phyloP scores from a whole-genome alignment of 2,329 filamentous ascomycete species.

The Teratosphaeria gauchensis region DNA sequence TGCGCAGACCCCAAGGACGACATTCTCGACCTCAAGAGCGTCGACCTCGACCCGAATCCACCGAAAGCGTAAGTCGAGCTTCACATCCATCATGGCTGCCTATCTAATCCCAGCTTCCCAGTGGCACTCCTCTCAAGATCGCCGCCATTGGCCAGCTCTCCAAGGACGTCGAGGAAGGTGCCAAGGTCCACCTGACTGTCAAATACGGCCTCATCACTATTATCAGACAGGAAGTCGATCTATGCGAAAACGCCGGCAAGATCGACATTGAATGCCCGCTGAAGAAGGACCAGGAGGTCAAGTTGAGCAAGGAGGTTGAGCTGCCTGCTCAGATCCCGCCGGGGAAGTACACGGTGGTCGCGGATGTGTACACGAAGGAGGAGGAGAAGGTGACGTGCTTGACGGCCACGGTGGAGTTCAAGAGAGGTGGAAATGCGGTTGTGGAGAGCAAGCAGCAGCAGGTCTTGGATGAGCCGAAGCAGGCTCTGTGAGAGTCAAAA shows the following conservation, averaged over 20 bases:
- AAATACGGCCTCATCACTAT: slow-evolving; percentile 92
- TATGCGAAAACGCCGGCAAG: slow-evolving; percentile 82
- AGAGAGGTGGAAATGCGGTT: slow-evolving; percentile 23
- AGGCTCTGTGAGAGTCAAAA: slow-evolving; percentile 10
- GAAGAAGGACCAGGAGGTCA: slow-evolving; percentile 55
- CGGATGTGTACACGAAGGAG: slow-evolving; percentile 71
- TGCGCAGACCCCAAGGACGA: slow-evolving; percentile 62
- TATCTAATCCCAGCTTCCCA: slow-evolving; percentile 30
- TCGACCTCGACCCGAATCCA: slow-evolving; percentile 78
- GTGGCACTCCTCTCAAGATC: slow-evolving; percentile 69
- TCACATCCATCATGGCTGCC: neutral
- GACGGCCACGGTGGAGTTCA: slow-evolving; percentile 61
- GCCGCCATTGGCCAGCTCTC: slow-evolving; percentile 66
- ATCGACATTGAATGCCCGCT: slow-evolving; percentile 86
- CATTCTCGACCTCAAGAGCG: slow-evolving; percentile 64
- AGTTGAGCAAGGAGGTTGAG: slow-evolving; percentile 69
- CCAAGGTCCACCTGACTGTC: slow-evolving; percentile 73
- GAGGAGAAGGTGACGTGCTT: slow-evolving; percentile 76
- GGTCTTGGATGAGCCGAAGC: slow-evolving; percentile 12
- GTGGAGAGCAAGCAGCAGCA: slow-evolving; percentile 11
- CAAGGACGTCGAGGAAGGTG: slow-evolving; percentile 63
- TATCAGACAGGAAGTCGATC: slow-evolving; percentile 67
- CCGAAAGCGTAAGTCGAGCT: slow-evolving; percentile 57
- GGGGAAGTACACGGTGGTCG: slow-evolving; percentile 79
- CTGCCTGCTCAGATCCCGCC: slow-evolving; percentile 81